Evolutionary conservation across 1,284 basidiomycete species (phyloP), one percentile per base, ranked within the genome.

Genomic region (Marasmius sp.): DNA sequence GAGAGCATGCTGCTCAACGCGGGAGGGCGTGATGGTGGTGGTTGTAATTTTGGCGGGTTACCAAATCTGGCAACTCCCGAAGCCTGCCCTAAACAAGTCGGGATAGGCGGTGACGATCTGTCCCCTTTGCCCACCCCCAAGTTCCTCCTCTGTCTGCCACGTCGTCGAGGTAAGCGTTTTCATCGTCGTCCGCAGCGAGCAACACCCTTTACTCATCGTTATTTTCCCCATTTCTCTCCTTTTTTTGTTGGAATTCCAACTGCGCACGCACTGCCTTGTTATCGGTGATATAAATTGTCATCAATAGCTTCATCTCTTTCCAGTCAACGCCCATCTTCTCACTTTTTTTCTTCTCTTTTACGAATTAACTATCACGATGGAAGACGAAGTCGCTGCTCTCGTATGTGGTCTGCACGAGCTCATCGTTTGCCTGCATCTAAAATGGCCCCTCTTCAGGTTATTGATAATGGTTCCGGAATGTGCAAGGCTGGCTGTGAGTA

Each of bases 381-480:
- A 79, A 69, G 79, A 81, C 50, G 78, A 81, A 72, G 76, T 80
- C 41, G 78, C 79, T 58, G 79, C 78, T 63, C 77, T 81, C 68
- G 78, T 79, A 66, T 49, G 76, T 69, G 4, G 0, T 1, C 22
- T 27, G 5, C 27, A 27, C 27, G 27, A 27, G 27, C 27, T 37
- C 20, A 27, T 48, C 10, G 20, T 47, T 14, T 11, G 16, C 12
- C 10, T 66, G 6, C 7, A 33, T 53, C 61, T 49, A 64, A 34
- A 14, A 18, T 53, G 22, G 18, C 22, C 8, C 57, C 51, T 12
- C 22, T 41, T 38, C 60, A 83, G 81, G 83, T 86, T 70, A 84
- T 86, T 66, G 84, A 86, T 77, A 86, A 86, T 76, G 82, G 85
- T 71, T 86, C 81, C 68, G 86, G 87, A 74, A 88, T 88, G 86